A percentile compares a stretch with the other conserved stretches of the same genome.
Conservation (phyloP, 192 early-diverging fungal genomes). For the Umbelopsis isabellina region DNA sequence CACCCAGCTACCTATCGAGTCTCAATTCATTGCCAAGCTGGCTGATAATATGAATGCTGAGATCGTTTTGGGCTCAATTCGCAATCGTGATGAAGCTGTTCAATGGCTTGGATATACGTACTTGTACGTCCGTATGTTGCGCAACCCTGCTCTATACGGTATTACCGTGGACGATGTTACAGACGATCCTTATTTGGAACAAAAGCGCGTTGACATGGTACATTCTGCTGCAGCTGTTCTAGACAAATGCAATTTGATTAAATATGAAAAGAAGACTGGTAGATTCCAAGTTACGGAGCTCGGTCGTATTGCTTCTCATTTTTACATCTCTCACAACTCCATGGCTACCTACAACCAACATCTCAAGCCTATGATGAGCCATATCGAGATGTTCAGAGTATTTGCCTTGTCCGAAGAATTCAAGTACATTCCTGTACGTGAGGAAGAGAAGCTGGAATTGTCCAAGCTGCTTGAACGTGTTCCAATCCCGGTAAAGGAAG, state of each 20-base stretch:
- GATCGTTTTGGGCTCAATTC: constrained; percentile 93
- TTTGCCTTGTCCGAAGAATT: constrained; percentile 93
- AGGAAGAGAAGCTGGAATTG: constrained; percentile 93
- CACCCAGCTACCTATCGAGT: constrained; percentile 97
- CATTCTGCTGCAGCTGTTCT: constrained; percentile 73
- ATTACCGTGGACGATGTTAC: constrained; percentile 74
- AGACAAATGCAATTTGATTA: constrained; percentile 91
- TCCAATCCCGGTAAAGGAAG: constrained; percentile 94
- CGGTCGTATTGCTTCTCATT: constrained; percentile 91
- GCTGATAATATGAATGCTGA: constrained; percentile 98
- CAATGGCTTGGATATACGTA: constrained; percentile 98
- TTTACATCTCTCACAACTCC: constrained; percentile 87
- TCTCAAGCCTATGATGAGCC: constrained; percentile 84
- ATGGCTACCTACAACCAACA: constrained; percentile 86
- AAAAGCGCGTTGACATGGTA: constrained; percentile 84
- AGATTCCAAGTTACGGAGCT: constrained; percentile 89
- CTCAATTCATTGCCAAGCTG: constrained; percentile 81
- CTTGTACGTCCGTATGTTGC: constrained; percentile 92
- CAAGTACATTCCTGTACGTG: constrained; percentile 90
- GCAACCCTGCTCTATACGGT: constrained; percentile 95
- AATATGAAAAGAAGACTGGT: constrained; percentile 80
- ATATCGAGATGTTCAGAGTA: constrained; percentile 88
- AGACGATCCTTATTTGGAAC: constrained; percentile 80
- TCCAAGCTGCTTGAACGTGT: constrained; percentile 88
- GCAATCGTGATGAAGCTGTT: constrained; percentile 93